phyloP scores from a whole-genome alignment of 495 filamentous ascomycete species.

The Trichoderma erinaceum region DNA sequence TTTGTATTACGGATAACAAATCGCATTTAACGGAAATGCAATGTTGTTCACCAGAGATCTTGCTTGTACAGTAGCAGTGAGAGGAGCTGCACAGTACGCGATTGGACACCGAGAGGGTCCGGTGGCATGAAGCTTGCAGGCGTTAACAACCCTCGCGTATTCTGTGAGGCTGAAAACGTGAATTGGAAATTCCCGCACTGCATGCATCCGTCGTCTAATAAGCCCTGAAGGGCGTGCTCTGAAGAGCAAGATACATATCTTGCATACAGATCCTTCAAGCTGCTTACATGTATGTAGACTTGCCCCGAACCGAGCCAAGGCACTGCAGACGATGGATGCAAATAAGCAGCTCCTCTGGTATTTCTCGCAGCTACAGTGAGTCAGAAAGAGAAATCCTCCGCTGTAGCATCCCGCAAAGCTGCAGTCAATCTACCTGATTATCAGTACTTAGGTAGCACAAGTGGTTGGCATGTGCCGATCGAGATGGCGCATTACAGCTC shows the following conservation, averaged over 20 bases:
- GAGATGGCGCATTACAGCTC: neutral
- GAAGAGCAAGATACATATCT: neutral
- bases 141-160: neutral
- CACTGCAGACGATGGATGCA: neutral
- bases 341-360: no score
- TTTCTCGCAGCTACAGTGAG: neutral
- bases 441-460: no score
- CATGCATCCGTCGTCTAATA: conserved; percentile 11
- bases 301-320: no score
- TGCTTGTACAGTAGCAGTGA: no score
- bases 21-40: no score
- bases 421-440: no score
- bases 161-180: neutral
- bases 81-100: no score
- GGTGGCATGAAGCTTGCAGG: neutral
- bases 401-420: no score
- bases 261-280: neutral
- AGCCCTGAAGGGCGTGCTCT: neutral
- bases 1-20: neutral
- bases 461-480: neutral
- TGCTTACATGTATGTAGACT: neutral
- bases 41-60: no score
- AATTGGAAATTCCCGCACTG: neutral
- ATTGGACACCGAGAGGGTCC: neutral
- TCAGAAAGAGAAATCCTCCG: no score